Conservation (phyloP, 768 basidiomycete species). For the Podaxis sp. region DNA sequence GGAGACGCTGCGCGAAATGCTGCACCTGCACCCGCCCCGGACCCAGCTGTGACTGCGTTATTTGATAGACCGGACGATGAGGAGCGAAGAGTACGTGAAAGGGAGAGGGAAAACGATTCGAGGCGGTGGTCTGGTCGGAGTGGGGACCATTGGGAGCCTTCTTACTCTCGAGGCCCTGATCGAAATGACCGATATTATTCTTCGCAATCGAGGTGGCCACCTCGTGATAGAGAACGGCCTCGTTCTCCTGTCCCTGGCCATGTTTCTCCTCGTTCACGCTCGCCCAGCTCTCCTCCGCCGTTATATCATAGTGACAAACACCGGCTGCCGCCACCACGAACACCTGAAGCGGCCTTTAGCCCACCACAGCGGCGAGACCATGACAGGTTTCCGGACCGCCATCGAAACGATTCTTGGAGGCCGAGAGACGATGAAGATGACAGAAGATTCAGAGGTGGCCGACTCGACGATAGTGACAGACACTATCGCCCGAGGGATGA, state of each 20-base stretch:
- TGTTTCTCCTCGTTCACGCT: conserved; percentile 25
- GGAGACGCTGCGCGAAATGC: conserved; percentile 24
- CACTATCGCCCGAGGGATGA: conserved; percentile 29
- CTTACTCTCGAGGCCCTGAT: conserved; percentile 14
- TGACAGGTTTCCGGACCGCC: conserved; percentile 30
- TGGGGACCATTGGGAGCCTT: conserved; percentile 39
- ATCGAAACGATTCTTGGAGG: conserved; percentile 21
- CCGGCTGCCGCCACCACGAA: conserved; percentile 39
- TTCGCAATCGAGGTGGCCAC: conserved; percentile 7
- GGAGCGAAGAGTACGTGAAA: conserved; percentile 33
- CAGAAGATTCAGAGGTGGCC: conserved; percentile 27
- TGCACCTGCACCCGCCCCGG: not conserved
- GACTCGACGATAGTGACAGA: conserved; percentile 20
- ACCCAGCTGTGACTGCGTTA: conserved; percentile 23
- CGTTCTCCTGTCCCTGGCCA: conserved; percentile 28
- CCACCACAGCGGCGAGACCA: conserved; percentile 36
- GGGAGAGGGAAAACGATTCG: conserved; percentile 32
- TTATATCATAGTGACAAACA: conserved; percentile 34
- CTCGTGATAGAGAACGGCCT: conserved; percentile 25
- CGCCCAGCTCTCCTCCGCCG: conserved; percentile 13
- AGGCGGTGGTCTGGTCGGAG: conserved; percentile 21
- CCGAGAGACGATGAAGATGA: conserved; percentile 30
- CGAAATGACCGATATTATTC: conserved; percentile 14
- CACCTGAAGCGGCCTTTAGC: conserved; percentile 35
- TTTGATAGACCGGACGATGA: conserved; percentile 46